Percentiles rank a stretch among this genome's conserved stretches.
Conservation (phyloP, 805 yeast species). For the Blastobotrys terrestris region DNA sequence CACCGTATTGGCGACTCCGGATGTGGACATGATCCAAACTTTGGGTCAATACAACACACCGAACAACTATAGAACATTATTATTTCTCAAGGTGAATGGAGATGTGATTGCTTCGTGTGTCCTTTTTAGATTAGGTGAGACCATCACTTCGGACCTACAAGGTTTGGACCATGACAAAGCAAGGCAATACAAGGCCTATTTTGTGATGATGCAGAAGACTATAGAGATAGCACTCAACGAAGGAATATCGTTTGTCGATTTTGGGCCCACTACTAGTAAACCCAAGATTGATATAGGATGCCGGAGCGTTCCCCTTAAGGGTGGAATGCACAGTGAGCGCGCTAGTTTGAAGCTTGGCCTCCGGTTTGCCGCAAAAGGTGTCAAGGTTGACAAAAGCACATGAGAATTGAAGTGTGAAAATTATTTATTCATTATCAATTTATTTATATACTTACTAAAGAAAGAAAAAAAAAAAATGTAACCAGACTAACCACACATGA, state of each 20-base stretch:
- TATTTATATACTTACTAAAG: no score
- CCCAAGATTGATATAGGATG: conserved; percentile 40
- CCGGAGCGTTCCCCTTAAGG: conserved; percentile 33
- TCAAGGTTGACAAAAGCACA: background rate
- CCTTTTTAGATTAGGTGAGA: conserved; percentile 38
- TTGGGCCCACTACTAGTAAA: conserved; percentile 42
- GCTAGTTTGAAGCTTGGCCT: background rate
- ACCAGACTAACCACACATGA: background rate
- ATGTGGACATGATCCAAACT: conserved; percentile 27
- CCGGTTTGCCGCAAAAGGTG: background rate
- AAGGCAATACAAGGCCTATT: conserved; percentile 38
- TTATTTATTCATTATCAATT: no score
- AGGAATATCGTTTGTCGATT: conserved; percentile 37
- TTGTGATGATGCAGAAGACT: conserved; percentile 45
- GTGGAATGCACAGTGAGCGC: conserved; percentile 31
- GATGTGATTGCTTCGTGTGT: conserved; percentile 37
- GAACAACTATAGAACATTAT: conserved; percentile 28
- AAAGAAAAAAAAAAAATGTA: no score
- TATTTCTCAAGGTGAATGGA: conserved; percentile 36
- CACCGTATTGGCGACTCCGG: conserved; percentile 34
- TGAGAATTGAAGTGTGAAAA: no score
- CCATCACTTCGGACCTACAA: conserved; percentile 41
- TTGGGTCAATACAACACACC: conserved; percentile 27
- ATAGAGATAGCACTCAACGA: conserved; percentile 36
- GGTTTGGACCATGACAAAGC: conserved; percentile 38